These are phyloP conservation scores for Corymbia maculata DNA, from an alignment of 345 rosid genomes.

Conservation along the genomic window DNA sequence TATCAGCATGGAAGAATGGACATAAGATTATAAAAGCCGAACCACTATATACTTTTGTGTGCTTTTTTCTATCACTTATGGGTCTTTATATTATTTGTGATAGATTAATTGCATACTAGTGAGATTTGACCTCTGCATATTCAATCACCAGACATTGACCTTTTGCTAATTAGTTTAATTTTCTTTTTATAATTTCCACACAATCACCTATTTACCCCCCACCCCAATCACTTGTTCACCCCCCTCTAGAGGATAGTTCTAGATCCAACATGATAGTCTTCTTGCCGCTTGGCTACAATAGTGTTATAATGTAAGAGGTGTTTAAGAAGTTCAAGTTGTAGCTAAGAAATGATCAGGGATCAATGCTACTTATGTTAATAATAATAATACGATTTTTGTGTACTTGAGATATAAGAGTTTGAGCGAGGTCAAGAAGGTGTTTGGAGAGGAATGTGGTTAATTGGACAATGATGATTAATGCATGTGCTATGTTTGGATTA, in stretches of 20 bases:
- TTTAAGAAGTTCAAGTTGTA: neutral
- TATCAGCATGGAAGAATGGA: too few relatives aligned
- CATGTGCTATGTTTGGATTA: constrained; percentile 18
- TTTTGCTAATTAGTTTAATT: too few relatives aligned
- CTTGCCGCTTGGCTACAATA: constrained; percentile 61
- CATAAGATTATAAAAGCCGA: rapidly evolving
- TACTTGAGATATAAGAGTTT: constrained; percentile 33
- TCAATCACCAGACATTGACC: too few relatives aligned
- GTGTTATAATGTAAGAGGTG: constrained; percentile 1
- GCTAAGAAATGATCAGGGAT: neutral
- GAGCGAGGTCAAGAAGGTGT: constrained; percentile 55
- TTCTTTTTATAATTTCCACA: too few relatives aligned
- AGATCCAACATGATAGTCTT: neutral
- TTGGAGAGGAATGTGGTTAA: constrained; percentile 60
- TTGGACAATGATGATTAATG: constrained; percentile 69
- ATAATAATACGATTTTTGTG: constrained; percentile 47
- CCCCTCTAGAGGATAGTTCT: too few relatives aligned
- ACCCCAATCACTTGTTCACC: too few relatives aligned
- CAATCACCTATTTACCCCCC: too few relatives aligned
- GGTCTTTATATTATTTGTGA: too few relatives aligned
- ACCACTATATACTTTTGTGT: rapidly evolving
- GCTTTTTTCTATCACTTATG: too few relatives aligned
- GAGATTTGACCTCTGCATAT: too few relatives aligned
- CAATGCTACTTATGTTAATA: constrained; percentile 23
- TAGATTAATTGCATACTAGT: too few relatives aligned